Conservation (phyloP, 2,329 filamentous ascomycete species). For the Bertia moriformis region DNA sequence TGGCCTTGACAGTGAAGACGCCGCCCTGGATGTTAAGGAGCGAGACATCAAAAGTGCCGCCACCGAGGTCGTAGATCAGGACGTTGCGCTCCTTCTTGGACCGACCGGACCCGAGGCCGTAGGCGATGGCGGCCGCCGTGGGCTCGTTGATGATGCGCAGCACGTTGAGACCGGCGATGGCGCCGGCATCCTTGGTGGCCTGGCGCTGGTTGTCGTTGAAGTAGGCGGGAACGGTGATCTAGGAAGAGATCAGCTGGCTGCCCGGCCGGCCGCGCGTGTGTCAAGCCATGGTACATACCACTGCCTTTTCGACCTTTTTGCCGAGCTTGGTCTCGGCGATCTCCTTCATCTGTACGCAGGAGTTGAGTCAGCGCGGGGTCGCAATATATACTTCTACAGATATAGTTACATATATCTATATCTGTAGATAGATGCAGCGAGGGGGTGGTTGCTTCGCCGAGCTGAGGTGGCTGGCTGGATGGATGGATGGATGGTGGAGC, state of each 20-base stretch:
- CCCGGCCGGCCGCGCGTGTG: too few relatives aligned
- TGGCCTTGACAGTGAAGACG: conserved; percentile 98
- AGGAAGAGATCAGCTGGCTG: not conserved
- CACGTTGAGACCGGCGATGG: conserved; percentile 92
- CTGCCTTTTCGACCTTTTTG: conserved; percentile 97
- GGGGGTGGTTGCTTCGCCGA: too few relatives aligned
- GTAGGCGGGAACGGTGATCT: conserved; percentile 92
- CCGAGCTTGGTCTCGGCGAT: conserved; percentile 95
- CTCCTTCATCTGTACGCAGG: conserved; percentile 80
- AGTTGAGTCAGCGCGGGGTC: too few relatives aligned
- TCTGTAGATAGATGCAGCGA: too few relatives aligned
- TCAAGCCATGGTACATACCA: conserved; percentile 22
- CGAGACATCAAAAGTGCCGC: conserved; percentile 99
- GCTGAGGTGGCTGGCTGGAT: too few relatives aligned
- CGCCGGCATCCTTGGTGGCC: conserved; percentile 97
- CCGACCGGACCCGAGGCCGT: conserved; percentile 91
- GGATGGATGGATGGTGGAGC: too few relatives aligned
- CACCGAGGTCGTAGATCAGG: conserved; percentile 98
- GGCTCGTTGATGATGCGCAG: conserved; percentile 99
- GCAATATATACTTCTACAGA: not conserved
- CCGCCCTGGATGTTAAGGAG: conserved; percentile 97
- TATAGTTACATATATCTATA: conserved; percentile 1
- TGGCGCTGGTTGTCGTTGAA: conserved; percentile 99
- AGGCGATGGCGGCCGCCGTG: conserved; percentile 92
- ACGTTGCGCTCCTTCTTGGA: conserved; percentile 96